Percentiles rank a stretch among this genome's conserved stretches.
These are phyloP conservation scores for Scutellaria baicalensis DNA, from an alignment of 257 asterid genomes.

Conservation along the genomic window DNA sequence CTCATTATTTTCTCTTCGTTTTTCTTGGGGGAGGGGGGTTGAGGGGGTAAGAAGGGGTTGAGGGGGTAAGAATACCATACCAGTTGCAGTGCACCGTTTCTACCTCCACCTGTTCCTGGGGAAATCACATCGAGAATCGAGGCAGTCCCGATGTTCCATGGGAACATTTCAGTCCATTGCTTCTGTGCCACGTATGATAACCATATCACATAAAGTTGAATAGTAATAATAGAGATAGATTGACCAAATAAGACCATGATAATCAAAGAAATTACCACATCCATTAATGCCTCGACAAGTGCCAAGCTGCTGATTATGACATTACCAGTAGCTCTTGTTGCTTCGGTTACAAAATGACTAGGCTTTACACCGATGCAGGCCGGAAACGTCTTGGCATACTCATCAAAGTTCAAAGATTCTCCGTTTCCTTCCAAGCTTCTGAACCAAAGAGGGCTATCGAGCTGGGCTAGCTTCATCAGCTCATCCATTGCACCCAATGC, in stretches of 20 bases:
- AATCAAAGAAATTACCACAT: conserved; percentile 38
- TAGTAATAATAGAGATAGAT: neutral
- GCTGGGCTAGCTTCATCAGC: conserved; percentile 56
- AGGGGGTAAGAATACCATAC: conserved; percentile 27
- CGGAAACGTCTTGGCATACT: conserved; percentile 49
- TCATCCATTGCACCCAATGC: conserved; percentile 70
- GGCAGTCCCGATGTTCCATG: conserved; percentile 42
- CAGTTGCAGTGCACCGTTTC: conserved; percentile 50
- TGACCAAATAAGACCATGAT: neutral
- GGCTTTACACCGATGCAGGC: conserved; percentile 62
- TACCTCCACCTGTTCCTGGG: conserved; percentile 26
- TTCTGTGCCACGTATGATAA: conserved; percentile 21
- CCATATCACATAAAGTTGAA: neutral
- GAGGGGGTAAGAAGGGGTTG: neutral
- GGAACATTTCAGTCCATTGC: conserved; percentile 48
- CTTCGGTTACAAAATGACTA: conserved; percentile 47
- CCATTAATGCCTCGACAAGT: conserved; percentile 67
- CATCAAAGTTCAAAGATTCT: conserved; percentile 56
- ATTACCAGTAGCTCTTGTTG: conserved; percentile 59
- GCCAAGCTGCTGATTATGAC: conserved; percentile 35
- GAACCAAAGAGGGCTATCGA: conserved; percentile 63
- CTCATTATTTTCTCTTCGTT: neutral
- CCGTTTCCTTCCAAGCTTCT: conserved; percentile 40
- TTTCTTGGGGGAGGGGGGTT: neutral
- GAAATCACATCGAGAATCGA: conserved; percentile 32